Conservation (phyloP, 140 eudicot species). For the Flaveria floridana region DNA sequence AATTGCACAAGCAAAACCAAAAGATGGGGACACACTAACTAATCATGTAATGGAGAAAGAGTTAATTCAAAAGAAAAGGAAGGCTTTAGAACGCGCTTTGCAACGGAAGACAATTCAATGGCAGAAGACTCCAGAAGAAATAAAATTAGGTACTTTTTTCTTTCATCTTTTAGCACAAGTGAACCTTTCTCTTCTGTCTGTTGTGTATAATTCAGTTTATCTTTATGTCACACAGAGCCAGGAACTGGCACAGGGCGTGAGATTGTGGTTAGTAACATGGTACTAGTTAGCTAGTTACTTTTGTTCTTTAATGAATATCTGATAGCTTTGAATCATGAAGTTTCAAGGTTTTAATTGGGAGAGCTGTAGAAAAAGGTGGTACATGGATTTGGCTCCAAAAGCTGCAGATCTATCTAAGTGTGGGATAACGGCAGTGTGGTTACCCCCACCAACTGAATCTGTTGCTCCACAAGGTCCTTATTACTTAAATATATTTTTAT, state of each 20-base stretch:
- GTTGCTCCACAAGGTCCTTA: slow-evolving; percentile 65
- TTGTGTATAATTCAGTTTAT: slow-evolving; percentile 20
- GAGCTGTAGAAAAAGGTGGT: slow-evolving; percentile 62
- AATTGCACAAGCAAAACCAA: slow-evolving; percentile 54
- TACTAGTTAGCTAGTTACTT: background rate
- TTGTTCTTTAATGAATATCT: slow-evolving; percentile 11
- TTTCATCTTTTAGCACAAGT: background rate
- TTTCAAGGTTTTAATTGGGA: slow-evolving; percentile 81
- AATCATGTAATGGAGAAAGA: slow-evolving; percentile 55
- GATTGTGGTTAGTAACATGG: slow-evolving; percentile 52
- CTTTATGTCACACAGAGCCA: slow-evolving; percentile 44
- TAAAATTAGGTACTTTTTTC: slow-evolving; percentile 41
- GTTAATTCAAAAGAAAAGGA: slow-evolving; percentile 55
- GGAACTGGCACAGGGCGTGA: slow-evolving; percentile 72
- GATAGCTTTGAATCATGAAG: slow-evolving; percentile 33
- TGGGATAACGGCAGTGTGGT: slow-evolving; percentile 76
- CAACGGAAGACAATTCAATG: slow-evolving; percentile 47
- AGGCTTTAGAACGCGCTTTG: slow-evolving; percentile 63
- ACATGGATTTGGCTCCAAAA: slow-evolving; percentile 59
- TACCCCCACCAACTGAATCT: slow-evolving; percentile 75
- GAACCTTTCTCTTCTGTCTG: background rate
- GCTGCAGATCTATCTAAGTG: slow-evolving; percentile 59
- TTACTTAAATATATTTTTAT: background rate
- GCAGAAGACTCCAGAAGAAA: slow-evolving; percentile 60
- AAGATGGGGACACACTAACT: slow-evolving; percentile 47